These are phyloP conservation scores for Aspergillus sp. DNA, from an alignment of 2,329 filamentous ascomycete species.

Conservation along the genomic window DNA sequence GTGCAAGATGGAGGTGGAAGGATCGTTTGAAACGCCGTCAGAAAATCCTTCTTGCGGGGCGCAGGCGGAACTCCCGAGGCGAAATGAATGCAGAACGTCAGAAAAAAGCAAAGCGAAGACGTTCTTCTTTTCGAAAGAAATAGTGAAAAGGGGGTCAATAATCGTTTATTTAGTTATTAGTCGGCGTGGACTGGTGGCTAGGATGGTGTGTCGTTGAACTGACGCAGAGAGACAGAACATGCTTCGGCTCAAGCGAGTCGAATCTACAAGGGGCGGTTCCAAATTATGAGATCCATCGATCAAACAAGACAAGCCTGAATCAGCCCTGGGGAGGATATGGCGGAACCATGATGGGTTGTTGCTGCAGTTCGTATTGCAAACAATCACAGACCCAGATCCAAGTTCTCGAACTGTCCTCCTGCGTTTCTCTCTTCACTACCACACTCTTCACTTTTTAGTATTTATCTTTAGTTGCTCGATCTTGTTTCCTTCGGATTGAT, in stretches of 20 bases:
- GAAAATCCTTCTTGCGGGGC: slow-evolving; percentile 14
- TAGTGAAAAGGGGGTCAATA: background rate
- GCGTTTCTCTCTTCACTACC: slow-evolving; percentile 24
- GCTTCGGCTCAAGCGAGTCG: background rate
- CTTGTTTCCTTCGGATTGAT: background rate
- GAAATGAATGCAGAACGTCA: slow-evolving; percentile 1
- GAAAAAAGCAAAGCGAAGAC: background rate
- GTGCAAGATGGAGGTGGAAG: slow-evolving; percentile 10
- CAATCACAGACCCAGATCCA: background rate
- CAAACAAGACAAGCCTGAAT: background rate
- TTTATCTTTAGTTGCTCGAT: slow-evolving; percentile 3
- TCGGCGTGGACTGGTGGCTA: background rate
- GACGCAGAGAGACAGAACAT: background rate
- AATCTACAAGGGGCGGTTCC: background rate
- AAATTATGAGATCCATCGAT: background rate
- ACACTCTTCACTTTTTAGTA: slow-evolving; percentile 2
- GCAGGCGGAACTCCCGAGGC: slow-evolving; percentile 4
- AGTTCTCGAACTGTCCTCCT: background rate
- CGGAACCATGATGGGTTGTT: background rate
- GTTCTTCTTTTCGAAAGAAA: background rate
- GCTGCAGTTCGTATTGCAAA: slow-evolving; percentile 3
- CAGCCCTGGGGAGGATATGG: background rate
- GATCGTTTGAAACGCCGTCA: slow-evolving; percentile 9
- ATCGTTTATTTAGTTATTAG: background rate
- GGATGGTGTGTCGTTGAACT: background rate